phyloP scores from a whole-genome alignment of 116 monocot genomes.

The Trichopus zeylanicus region DNA sequence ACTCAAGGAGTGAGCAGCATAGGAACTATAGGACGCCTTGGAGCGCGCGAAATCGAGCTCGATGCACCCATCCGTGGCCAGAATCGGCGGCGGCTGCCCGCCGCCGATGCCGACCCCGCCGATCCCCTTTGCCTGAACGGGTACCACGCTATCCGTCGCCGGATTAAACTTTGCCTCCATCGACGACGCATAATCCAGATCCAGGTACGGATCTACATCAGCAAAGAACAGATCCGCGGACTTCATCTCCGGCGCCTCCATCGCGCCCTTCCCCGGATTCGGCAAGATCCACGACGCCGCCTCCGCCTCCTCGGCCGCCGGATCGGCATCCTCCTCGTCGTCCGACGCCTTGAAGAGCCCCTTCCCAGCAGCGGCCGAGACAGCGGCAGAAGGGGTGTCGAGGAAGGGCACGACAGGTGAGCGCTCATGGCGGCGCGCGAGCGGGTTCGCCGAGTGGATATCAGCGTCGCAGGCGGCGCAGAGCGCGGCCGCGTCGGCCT shows the following conservation, averaged over 20 bases:
- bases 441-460: constrained; percentile 63
- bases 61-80: constrained; percentile 3
- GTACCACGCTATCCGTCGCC: constrained; percentile 37
- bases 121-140: constrained; percentile 21
- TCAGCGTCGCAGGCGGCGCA: constrained; percentile 56
- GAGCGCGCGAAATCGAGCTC: constrained; percentile 25
- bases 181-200: constrained; percentile 36
- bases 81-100: constrained; percentile 4
- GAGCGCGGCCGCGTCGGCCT: constrained; percentile 61
- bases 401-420: constrained; percentile 29
- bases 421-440: constrained; percentile 57
- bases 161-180: constrained; percentile 20
- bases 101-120: neutral
- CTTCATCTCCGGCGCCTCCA: constrained; percentile 10
- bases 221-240: constrained; percentile 23
- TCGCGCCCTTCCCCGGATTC: neutral
- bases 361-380: constrained; percentile 5
- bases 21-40: constrained; percentile 18
- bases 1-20: constrained; percentile 21
- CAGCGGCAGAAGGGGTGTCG: constrained; percentile 2
- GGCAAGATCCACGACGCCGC: constrained; percentile 8
- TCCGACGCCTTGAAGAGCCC: constrained; percentile 1
- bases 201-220: constrained; percentile 45
- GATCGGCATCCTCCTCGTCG: neutral
- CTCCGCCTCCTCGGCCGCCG: constrained; percentile 1